phyloP scores from a whole-genome alignment of 768 basidiomycete species.

The Tubosaeta brunneosetosa region DNA sequence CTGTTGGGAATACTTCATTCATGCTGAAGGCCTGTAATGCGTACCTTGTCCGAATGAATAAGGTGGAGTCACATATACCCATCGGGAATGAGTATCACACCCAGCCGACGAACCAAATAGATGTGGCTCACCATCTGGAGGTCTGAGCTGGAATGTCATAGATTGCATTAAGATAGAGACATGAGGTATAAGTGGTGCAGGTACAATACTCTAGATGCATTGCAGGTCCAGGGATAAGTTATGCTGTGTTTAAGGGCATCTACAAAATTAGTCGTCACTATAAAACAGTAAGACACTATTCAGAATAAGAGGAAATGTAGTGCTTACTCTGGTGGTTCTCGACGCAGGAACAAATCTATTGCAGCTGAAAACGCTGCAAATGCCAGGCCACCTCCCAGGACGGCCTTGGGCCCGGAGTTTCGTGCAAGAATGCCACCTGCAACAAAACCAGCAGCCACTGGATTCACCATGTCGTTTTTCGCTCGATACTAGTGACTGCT shows the following conservation, averaged over 20 bases:
- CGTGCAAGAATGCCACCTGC: conserved; percentile 87
- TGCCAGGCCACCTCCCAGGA: conserved; percentile 80
- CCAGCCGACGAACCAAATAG: too few species aligned
- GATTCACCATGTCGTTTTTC: conserved; percentile 92
- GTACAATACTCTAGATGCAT: conserved; percentile 16
- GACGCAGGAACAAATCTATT: conserved; percentile 78
- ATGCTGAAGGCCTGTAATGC: too few species aligned
- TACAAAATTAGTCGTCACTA: conserved; percentile 37
- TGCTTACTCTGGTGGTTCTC: conserved; percentile 75
- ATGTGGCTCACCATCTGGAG: too few species aligned
- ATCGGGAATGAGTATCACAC: background rate
- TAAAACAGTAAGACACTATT: conserved; percentile 4
- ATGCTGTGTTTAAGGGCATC: background rate
- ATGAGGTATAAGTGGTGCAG: conserved; percentile 14
- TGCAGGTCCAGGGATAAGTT: conserved; percentile 17
- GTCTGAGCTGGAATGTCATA: conserved; percentile 5
- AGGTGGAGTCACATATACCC: too few species aligned
- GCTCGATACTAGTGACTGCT: conserved; percentile 72
- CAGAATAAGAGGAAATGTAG: conserved; percentile 1
- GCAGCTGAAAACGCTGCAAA: conserved; percentile 92
- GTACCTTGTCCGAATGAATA: too few species aligned
- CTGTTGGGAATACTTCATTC: too few species aligned
- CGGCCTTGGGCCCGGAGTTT: conserved; percentile 82
- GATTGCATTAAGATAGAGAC: conserved; percentile 9
- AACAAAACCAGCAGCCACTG: conserved; percentile 80